A percentile compares a stretch with the other conserved stretches of the same genome.
phyloP scores from a whole-genome alignment of 1,284 basidiomycete species.

The Cutaneotrichosporon sp. region DNA sequence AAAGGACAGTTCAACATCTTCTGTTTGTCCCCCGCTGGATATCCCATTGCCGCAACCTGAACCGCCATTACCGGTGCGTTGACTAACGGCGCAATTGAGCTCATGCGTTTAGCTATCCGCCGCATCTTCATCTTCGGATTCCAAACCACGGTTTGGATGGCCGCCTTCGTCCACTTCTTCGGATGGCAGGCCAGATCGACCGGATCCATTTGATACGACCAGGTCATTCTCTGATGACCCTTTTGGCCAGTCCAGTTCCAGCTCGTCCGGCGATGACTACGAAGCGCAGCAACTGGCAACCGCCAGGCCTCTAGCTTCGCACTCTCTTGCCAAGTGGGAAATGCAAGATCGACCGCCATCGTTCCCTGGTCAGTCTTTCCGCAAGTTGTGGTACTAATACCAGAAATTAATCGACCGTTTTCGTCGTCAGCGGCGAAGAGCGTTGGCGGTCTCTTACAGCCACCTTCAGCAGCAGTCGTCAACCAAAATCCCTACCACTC shows the following conservation, averaged over 20 bases:
- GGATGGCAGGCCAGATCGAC: conserved; percentile 23
- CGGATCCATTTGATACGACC: conserved; percentile 36
- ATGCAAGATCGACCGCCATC: not conserved
- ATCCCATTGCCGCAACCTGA: not conserved
- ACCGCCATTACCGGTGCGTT: not conserved
- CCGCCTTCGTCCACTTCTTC: conserved; percentile 7
- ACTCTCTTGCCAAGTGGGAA: not conserved
- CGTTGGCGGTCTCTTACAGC: conserved; percentile 30
- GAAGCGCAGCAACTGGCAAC: not conserved
- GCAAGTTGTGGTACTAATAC: not conserved
- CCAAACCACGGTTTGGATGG: conserved; percentile 30
- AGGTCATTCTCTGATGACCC: conserved; percentile 37
- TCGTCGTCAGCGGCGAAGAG: conserved; percentile 35
- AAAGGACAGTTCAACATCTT: conserved; percentile 1
- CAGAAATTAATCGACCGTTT: conserved; percentile 26
- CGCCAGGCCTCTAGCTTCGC: not conserved
- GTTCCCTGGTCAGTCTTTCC: not conserved
- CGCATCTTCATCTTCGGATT: conserved; percentile 35
- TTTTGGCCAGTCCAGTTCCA: conserved; percentile 21
- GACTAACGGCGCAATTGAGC: not conserved
- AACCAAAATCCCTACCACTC: conserved; percentile 18
- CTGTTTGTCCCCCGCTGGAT: not conserved
- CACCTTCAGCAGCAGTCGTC: conserved; percentile 12
- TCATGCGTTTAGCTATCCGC: conserved; percentile 25
- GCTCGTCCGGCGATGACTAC: conserved; percentile 17